phyloP scores from a whole-genome alignment of 306 rosid genomes.

The Vigna trinervia region DNA sequence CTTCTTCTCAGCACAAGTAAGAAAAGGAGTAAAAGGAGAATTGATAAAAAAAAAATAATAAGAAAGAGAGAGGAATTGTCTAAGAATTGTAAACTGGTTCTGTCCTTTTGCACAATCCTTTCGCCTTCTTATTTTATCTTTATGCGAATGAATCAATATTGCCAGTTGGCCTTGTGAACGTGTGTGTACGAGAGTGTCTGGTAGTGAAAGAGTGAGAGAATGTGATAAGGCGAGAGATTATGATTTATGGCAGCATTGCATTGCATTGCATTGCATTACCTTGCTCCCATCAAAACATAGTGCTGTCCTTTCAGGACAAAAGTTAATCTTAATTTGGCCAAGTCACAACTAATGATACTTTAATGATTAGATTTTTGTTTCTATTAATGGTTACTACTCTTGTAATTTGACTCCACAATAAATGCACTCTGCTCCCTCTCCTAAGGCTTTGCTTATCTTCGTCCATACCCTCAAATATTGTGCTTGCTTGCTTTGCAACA shows the following conservation, averaged over 20 bases:
- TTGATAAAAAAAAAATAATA: neutral
- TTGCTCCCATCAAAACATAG: slow-evolving; percentile 47
- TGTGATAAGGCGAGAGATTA: slow-evolving; percentile 35
- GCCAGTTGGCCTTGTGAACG: slow-evolving; percentile 83
- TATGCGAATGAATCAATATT: slow-evolving; percentile 62
- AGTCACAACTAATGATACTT: slow-evolving; percentile 44
- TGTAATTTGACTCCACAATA: slow-evolving; percentile 43
- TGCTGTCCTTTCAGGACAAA: slow-evolving; percentile 52
- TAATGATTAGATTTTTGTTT: slow-evolving; percentile 47
- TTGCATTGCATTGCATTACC: slow-evolving; percentile 14
- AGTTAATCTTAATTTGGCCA: slow-evolving; percentile 43
- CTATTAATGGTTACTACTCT: slow-evolving; percentile 35
- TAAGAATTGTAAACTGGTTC: slow-evolving; percentile 60
- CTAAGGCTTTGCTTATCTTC: slow-evolving; percentile 33
- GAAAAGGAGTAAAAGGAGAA: slow-evolving; percentile 34
- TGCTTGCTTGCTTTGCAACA: slow-evolving; percentile 40
- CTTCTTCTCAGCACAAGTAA: slow-evolving; percentile 36
- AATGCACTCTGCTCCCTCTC: slow-evolving; percentile 43
- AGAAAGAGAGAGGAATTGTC: slow-evolving; percentile 44
- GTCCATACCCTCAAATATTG: neutral
- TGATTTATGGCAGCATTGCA: slow-evolving; percentile 38
- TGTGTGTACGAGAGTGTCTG: slow-evolving; percentile 46
- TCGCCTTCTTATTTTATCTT: slow-evolving; percentile 60
- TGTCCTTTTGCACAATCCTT: slow-evolving; percentile 66
- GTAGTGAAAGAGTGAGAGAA: slow-evolving; percentile 42